phyloP scores from a whole-genome alignment of 78 protist species.

The Planoprotostelium fungivorum region DNA sequence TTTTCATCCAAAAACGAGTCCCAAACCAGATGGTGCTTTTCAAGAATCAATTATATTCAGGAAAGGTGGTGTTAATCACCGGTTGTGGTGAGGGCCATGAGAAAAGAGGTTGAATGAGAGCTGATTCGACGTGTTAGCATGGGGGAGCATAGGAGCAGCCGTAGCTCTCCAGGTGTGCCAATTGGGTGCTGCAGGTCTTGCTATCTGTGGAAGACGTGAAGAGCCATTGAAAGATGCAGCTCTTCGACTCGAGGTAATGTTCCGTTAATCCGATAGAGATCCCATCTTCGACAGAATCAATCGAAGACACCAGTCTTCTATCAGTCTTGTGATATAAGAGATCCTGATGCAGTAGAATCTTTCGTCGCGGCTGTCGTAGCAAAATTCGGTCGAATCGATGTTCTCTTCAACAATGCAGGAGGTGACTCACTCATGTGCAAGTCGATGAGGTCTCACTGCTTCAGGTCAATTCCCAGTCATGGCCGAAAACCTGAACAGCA shows the following conservation, averaged over 20 bases:
- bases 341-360: neutral
- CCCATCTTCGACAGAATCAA: neutral
- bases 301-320: neutral
- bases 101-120: neutral
- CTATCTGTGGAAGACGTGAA: neutral
- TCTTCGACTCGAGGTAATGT: neutral
- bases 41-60: neutral
- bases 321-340: neutral
- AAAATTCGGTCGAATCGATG: neutral
- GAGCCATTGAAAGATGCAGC: neutral
- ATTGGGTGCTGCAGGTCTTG: neutral
- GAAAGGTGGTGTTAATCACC: neutral
- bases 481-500: neutral
- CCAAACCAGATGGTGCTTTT: neutral
- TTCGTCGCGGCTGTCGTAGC: neutral
- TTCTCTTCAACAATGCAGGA: neutral
- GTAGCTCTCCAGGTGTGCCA: neutral
- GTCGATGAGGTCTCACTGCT: neutral
- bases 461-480: neutral
- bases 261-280: neutral
- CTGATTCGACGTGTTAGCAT: neutral
- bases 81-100: neutral
- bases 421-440: neutral
- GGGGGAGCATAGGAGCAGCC: neutral
- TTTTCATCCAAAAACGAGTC: too few species aligned